Percentiles rank a stretch among this genome's conserved stretches.
These are phyloP conservation scores for Kwoniella botswanensis DNA, from an alignment of 768 basidiomycete species.

Conservation along the genomic window DNA sequence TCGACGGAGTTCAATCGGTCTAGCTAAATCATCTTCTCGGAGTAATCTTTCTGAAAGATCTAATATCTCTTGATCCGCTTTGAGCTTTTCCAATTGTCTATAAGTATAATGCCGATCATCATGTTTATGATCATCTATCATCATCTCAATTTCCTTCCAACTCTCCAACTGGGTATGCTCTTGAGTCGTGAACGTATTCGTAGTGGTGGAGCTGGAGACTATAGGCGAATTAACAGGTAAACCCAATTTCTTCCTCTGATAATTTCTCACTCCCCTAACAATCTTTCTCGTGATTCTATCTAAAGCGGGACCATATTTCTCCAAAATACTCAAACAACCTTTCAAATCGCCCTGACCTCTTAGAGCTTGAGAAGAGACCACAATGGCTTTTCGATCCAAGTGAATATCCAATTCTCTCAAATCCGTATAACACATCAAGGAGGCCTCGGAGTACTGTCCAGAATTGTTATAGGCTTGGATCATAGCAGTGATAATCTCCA, in stretches of 20 bases:
- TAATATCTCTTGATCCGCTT: constrained; percentile 4
- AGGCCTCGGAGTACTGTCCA: constrained; percentile 8
- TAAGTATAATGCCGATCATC: not conserved
- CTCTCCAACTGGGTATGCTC: not conserved
- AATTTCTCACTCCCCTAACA: constrained; percentile 14
- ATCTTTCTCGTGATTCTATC: constrained; percentile 8
- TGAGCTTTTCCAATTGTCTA: not conserved
- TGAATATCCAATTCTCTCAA: constrained; percentile 14
- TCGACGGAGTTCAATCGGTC: constrained; percentile 8
- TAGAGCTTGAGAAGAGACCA: constrained; percentile 17
- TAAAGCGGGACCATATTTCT: constrained; percentile 7
- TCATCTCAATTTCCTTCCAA: not conserved
- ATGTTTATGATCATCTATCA: not conserved
- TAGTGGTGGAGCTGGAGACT: too few species aligned
- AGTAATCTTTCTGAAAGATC: constrained; percentile 8
- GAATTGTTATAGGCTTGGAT: constrained; percentile 18
- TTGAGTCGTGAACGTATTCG: too few species aligned
- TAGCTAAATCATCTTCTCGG: constrained; percentile 4
- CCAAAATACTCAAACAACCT: constrained; percentile 8
- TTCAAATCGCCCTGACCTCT: constrained; percentile 13
- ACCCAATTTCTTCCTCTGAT: constrained; percentile 12
- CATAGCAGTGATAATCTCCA: constrained; percentile 18
- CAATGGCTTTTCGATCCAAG: constrained; percentile 19
- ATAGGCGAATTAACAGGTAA: not conserved
- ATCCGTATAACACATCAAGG: constrained; percentile 22